A percentile compares a stretch with the other conserved stretches of the same genome.
phyloP scores from a whole-genome alignment of 108 stramenopile species.

The Schizochytrium sp. region DNA sequence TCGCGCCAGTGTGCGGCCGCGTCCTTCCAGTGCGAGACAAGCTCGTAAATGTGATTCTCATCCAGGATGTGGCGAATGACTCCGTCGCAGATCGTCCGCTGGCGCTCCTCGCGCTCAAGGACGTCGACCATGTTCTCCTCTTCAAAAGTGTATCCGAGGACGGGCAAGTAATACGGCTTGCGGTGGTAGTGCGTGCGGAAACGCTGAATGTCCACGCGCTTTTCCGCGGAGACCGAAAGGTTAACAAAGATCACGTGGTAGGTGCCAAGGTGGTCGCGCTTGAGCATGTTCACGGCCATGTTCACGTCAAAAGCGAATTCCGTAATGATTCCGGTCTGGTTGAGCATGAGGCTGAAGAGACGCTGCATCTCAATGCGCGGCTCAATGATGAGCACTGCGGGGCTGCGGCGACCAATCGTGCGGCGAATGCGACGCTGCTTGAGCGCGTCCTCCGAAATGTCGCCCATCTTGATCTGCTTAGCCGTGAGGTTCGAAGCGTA shows the following conservation, averaged over 20 bases:
- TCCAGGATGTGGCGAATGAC: not conserved
- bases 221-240: not conserved
- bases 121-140: not conserved
- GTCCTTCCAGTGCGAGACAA: not conserved
- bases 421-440: not conserved
- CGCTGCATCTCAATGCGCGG: slow-evolving; percentile 16
- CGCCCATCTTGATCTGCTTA: not conserved
- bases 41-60: not conserved
- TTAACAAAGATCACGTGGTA: not conserved
- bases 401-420: not conserved
- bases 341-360: not conserved
- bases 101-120: not conserved
- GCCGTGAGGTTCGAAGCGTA: not conserved
- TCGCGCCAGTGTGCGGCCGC: not conserved
- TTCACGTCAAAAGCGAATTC: not conserved
- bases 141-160: slow-evolving; percentile 1
- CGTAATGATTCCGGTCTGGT: not conserved
- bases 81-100: slow-evolving; percentile 1
- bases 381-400: not conserved
- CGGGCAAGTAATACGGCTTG: not conserved
- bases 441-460: not conserved
- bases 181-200: not conserved
- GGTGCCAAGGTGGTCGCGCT: not conserved
- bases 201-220: not conserved
- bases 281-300: not conserved